Evolutionary conservation across 1,284 basidiomycete species (phyloP).

Genomic region (Pulveroboletus ridleyi): DNA sequence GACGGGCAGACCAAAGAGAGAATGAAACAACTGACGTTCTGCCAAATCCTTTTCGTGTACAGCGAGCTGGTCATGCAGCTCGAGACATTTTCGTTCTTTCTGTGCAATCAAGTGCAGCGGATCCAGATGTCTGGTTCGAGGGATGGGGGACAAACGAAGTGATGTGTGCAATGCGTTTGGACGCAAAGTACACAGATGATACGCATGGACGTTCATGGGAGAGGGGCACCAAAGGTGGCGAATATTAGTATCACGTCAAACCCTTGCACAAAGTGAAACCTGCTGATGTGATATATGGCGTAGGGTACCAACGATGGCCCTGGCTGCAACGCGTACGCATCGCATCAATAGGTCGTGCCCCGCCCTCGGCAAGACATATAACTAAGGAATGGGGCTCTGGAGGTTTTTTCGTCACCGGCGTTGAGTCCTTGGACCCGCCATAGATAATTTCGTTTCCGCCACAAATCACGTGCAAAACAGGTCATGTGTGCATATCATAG

Average conservation of each 20-base stretch:
- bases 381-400: conserved; percentile 1
- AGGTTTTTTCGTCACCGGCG: neutral
- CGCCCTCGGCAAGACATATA: no score
- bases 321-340: no score
- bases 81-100: conserved; percentile 82
- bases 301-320: no score
- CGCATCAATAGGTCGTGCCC: no score
- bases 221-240: neutral
- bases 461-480: no score
- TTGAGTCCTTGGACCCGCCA: conserved; percentile 17
- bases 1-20: no score
- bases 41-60: conserved; percentile 74
- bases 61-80: conserved; percentile 74
- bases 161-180: neutral
- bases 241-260: conserved; percentile 7
- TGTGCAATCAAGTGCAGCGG: conserved; percentile 81
- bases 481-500: no score
- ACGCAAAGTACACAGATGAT: neutral
- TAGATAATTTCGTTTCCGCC: no score
- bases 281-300: neutral
- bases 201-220: neutral
- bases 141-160: neutral
- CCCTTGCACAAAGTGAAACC: conserved; percentile 1
- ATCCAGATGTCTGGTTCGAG: conserved; percentile 68
- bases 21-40: conserved; percentile 47